These are phyloP conservation scores for Melanogaster broomeanus DNA, from an alignment of 768 basidiomycete genomes.

Conservation along the genomic window DNA sequence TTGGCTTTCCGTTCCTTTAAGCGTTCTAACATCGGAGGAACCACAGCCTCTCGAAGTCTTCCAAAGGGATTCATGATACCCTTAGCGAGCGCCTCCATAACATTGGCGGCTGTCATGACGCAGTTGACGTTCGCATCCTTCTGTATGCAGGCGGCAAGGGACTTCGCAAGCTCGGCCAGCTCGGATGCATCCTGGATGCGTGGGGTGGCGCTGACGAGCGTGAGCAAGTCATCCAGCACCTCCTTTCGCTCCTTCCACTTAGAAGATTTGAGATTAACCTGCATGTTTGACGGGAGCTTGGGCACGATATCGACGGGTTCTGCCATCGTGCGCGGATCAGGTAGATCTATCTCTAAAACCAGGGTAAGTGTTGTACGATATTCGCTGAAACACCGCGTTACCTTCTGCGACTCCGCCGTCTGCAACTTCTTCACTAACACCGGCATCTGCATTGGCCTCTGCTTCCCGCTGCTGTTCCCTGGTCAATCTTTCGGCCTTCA, in stretches of 20 bases:
- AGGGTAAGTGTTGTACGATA: constrained; percentile 7
- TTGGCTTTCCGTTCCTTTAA: constrained; percentile 92
- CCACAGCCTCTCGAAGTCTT: constrained; percentile 67
- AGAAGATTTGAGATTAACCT: constrained; percentile 76
- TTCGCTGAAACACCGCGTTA: constrained; percentile 23
- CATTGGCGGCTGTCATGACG: constrained; percentile 84
- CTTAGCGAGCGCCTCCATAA: constrained; percentile 84
- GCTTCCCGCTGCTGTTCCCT: constrained; percentile 73
- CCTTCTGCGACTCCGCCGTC: constrained; percentile 57
- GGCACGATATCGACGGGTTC: constrained; percentile 80
- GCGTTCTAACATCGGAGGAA: constrained; percentile 81
- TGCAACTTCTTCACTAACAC: constrained; percentile 34
- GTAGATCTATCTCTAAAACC: constrained; percentile 47
- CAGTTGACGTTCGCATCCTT: constrained; percentile 95
- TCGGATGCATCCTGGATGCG: constrained; percentile 81
- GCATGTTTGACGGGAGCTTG: constrained; percentile 75
- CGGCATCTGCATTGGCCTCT: constrained; percentile 43
- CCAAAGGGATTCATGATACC: constrained; percentile 77
- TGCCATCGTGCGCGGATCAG: constrained; percentile 78
- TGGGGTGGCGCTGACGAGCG: constrained; percentile 65
- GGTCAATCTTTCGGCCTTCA: constrained; percentile 81
- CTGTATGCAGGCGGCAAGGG: constrained; percentile 78
- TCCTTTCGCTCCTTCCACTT: constrained; percentile 99
- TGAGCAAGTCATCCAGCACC: constrained; percentile 79
- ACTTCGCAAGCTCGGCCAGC: constrained; percentile 72